Conservation (phyloP, 2,329 filamentous ascomycete species). For the Teratosphaeria viscida region DNA sequence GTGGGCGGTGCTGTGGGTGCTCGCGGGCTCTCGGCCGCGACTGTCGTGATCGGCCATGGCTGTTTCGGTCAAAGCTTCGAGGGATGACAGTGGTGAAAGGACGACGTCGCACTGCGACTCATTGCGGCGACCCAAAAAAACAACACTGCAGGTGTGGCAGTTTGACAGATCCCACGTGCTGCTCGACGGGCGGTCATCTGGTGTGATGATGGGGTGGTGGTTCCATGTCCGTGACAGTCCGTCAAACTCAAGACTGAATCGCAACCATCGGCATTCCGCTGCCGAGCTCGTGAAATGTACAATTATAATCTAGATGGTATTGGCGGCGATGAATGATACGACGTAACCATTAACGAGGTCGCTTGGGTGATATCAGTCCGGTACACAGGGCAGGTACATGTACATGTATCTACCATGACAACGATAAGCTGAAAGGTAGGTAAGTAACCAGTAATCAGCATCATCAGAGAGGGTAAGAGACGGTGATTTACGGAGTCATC, state of each 20-base stretch:
- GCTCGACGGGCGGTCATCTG: not conserved
- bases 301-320: no score
- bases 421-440: no score
- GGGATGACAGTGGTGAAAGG: no score
- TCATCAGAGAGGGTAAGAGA: no score
- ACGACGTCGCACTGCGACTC: not conserved
- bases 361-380: not conserved
- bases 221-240: not conserved
- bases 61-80: not conserved
- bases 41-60: constrained; percentile 3
- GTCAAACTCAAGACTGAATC: not conserved
- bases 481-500: no score
- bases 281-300: no score
- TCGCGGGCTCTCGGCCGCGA: not conserved
- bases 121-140: not conserved
- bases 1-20: not conserved
- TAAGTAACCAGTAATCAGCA: no score
- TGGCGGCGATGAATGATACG: no score
- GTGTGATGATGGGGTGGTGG: not conserved
- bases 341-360: no score
- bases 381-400: no score
- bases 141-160: not conserved
- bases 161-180: not conserved
- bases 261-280: not conserved
- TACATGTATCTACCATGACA: no score